Conservation (phyloP, 2,329 filamentous ascomycete genomes). For the Sporothrix globosa region DNA sequence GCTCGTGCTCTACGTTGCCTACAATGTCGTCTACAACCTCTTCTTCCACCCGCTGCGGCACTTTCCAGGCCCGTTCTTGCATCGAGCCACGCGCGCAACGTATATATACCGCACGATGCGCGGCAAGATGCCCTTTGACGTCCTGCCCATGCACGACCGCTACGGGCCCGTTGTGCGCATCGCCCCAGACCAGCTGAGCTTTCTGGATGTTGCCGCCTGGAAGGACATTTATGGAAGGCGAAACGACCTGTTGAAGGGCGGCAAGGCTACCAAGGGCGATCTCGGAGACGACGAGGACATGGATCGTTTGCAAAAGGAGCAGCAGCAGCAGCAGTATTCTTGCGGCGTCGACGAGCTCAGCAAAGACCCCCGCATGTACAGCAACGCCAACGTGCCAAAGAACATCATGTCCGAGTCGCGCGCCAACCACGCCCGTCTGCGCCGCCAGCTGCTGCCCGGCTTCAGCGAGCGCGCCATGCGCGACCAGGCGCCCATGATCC, state of each 20-base stretch:
- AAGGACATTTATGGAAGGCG: conserved; percentile 15
- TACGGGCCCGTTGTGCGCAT: conserved; percentile 15
- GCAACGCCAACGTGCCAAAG: conserved; percentile 1
- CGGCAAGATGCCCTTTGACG: conserved; percentile 19
- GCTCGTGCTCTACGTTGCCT: background rate
- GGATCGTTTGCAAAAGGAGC: background rate
- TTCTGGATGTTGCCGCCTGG: conserved; percentile 8
- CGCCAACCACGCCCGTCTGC: conserved; percentile 20
- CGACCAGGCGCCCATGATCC: conserved; percentile 20
- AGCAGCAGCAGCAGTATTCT: too few relatives aligned
- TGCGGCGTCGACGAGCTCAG: conserved; percentile 7
- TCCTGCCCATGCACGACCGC: conserved; percentile 11
- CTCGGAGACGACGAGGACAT: background rate
- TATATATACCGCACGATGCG: background rate
- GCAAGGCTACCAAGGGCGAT: too few relatives aligned
- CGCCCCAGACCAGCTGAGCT: conserved; percentile 9
- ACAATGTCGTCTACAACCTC: conserved; percentile 14
- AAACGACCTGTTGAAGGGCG: background rate
- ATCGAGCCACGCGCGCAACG: conserved; percentile 2
- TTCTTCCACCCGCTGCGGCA: conserved; percentile 5
- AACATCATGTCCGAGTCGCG: conserved; percentile 9
- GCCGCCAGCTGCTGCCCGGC: conserved; percentile 21
- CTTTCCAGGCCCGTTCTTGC: conserved; percentile 8
- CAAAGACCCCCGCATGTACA: conserved; percentile 16
- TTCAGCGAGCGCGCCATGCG: conserved; percentile 20